Evolutionary conservation across 2,329 filamentous ascomycete genomes (phyloP).

Genomic region (Apiospora aurea): DNA sequence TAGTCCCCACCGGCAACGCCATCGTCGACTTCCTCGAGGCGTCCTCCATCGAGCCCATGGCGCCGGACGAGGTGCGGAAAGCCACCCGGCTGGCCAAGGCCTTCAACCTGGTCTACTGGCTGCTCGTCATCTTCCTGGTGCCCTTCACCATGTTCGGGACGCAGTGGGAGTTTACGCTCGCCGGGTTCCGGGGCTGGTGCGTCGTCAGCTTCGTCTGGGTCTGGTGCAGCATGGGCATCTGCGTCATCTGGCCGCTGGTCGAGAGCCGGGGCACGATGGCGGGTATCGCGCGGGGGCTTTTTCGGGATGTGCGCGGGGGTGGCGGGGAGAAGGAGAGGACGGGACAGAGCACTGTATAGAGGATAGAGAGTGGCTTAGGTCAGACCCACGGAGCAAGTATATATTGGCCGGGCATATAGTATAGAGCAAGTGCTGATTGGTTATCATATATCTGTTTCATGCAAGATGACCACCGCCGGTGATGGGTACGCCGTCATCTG

Average conservation of each 20-base stretch:
- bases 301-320: conserved; percentile 14
- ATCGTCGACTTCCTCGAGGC: conserved; percentile 50
- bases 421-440: neutral
- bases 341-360: neutral
- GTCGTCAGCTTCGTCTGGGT: conserved; percentile 51
- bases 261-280: conserved; percentile 45
- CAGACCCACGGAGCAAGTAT: neutral
- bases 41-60: conserved; percentile 50
- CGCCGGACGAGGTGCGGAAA: conserved; percentile 44
- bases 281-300: conserved; percentile 31
- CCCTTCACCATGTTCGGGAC: conserved; percentile 49
- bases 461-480: neutral
- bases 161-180: conserved; percentile 43
- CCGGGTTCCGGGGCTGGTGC: conserved; percentile 47
- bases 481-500: neutral
- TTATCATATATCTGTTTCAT: neutral
- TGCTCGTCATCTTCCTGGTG: conserved; percentile 46
- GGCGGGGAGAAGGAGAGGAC: neutral
- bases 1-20: conserved; percentile 46
- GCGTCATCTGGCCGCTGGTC: conserved; percentile 48
- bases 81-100: conserved; percentile 45
- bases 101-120: conserved; percentile 45
- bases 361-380: neutral
- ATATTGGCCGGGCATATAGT: neutral
- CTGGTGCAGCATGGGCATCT: conserved; percentile 45